Evolutionary conservation across 2,329 filamentous ascomycete species (phyloP), one percentile per base, ranked within the genome.

Genomic region (Ceratocystis huliohia): DNA sequence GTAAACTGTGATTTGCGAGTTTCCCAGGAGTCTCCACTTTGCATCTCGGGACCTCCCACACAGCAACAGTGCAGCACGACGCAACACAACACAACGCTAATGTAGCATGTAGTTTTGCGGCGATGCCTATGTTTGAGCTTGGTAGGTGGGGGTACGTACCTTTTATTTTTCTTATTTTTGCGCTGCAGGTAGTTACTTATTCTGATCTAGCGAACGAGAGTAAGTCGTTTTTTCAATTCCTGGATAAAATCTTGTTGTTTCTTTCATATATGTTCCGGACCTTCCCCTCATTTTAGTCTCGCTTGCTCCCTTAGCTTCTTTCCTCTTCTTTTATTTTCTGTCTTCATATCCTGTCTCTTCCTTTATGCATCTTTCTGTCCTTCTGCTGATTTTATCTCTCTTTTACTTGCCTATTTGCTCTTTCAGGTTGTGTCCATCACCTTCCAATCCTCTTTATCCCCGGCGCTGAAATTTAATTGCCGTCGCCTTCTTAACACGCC

Each of bases 21-120:
- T 59, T 59, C 56, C 7, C 17, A 59, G 1, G 6, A n/a, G 10
- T 37, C 56, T n/a, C 56, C 56, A 59, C 56, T 59, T 33, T 28
- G 56, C 37, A 59, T 59, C 56, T 59, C 56, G 56, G 28, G 28
- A 37, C 56, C 56, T 59, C 33, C 30, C 56, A 37, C 28, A 17
- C 56, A 33, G 37, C 37, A 41, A 15, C 37, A 13, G 37, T 41
- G 37, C 37, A 41, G 8, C 37, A 41, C 37, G 37, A 41, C 37
- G 37, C 37, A 41, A 15, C 37, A 41, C 37, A 41, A 41, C 37
- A 4, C 37, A 41, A 41, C 37, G 37, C 37, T 41, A 41, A 41
- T 41, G 37, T 41, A 41, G 37, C 37, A 59, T 59, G 56, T 59
- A 17, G 56, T 30, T 30, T 59, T 59, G 56, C 56, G 28, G 28